A percentile compares a stretch with the other conserved stretches of the same genome.
Evolutionary conservation across 345 rosid genomes (phyloP).

Genomic region (Citrus mangshanensis): DNA sequence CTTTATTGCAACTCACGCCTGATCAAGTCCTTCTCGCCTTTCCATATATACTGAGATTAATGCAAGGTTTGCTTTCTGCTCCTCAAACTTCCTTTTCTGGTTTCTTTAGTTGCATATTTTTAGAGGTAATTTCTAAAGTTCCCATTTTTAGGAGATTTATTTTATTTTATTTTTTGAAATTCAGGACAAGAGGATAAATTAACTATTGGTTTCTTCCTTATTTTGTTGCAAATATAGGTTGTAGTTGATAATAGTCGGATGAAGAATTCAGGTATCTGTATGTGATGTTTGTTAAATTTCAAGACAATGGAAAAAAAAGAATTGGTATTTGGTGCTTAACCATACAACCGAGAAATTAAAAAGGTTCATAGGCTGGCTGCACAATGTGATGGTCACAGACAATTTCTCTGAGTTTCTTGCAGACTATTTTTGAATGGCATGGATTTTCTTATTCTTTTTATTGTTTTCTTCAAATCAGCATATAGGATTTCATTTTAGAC

Average conservation of each 20-base stretch:
- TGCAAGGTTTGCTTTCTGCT: constrained; percentile 44
- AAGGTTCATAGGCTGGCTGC: not conserved
- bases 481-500: not conserved
- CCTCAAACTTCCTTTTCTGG: constrained; percentile 10
- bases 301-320: not conserved
- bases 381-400: not conserved
- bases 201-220: not conserved
- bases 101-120: not conserved
- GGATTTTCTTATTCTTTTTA: not conserved
- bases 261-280: not conserved
- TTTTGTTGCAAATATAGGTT: not conserved
- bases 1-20: constrained; percentile 54
- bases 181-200: not conserved
- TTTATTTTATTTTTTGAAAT: no score
- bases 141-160: not conserved
- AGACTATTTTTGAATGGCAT: not conserved
- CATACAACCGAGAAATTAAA: not conserved
- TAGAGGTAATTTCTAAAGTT: not conserved
- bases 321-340: not conserved
- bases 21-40: constrained; percentile 27
- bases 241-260: not conserved
- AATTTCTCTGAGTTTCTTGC: not conserved
- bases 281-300: not conserved
- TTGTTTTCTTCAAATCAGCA: not conserved
- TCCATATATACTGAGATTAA: constrained; percentile 35